Evolutionary conservation across 805 yeast species (phyloP).

Genomic region (Nakazawaea laoshanensis): DNA sequence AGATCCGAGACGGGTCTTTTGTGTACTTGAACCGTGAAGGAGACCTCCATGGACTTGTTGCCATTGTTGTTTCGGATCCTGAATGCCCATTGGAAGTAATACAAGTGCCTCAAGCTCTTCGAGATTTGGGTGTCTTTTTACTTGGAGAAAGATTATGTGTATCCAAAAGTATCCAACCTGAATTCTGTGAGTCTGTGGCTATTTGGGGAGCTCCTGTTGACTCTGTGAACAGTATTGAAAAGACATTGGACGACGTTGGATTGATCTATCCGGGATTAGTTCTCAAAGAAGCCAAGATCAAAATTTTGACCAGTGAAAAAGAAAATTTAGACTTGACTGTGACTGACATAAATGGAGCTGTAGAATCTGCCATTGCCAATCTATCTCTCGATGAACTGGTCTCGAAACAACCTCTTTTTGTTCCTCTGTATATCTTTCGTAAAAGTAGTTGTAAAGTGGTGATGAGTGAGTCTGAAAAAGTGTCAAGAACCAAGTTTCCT

Average conservation of each 20-base stretch:
- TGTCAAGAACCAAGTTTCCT: constrained; percentile 28
- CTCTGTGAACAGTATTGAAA: constrained; percentile 26
- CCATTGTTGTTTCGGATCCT: neutral
- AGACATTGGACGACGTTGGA: constrained; percentile 45
- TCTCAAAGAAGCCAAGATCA: constrained; percentile 17
- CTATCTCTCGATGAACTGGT: constrained; percentile 25
- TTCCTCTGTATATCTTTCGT: constrained; percentile 40
- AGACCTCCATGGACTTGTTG: constrained; percentile 5
- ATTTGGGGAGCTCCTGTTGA: constrained; percentile 7
- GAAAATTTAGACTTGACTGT: constrained; percentile 12
- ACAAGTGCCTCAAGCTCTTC: constrained; percentile 15
- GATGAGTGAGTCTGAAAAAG: constrained; percentile 6
- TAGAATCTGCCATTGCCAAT: constrained; percentile 20
- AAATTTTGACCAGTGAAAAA: constrained; percentile 15
- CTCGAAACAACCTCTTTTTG: constrained; percentile 24
- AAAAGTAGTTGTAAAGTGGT: constrained; percentile 16
- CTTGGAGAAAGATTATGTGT: constrained; percentile 30
- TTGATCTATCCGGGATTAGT: constrained; percentile 49
- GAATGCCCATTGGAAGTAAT: constrained; percentile 17
- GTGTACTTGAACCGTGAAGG: constrained; percentile 5
- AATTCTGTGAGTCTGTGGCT: constrained; percentile 14
- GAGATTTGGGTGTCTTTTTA: constrained; percentile 15
- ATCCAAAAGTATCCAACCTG: constrained; percentile 40
- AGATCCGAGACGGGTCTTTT: constrained; percentile 1
- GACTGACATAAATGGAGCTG: neutral